Conservation (phyloP, 2,329 filamentous ascomycete genomes). For the Penicillium vulpinum region DNA sequence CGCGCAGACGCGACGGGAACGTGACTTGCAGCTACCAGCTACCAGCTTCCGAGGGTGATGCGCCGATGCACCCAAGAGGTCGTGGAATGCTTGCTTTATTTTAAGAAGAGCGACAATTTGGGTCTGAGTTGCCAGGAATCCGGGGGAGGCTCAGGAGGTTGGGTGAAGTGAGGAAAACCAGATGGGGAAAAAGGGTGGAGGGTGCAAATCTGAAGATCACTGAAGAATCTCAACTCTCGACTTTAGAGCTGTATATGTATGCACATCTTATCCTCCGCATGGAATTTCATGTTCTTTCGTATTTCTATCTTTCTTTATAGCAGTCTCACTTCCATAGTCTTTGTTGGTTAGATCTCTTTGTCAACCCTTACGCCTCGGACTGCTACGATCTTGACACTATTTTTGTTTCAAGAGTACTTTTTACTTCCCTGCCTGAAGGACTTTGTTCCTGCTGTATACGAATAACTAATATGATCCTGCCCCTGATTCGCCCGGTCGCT, state of each 20-base stretch:
- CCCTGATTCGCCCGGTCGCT: slow-evolving; percentile 12
- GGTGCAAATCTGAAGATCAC: slow-evolving; percentile 7
- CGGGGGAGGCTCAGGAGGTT: not conserved
- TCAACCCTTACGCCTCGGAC: slow-evolving; percentile 1
- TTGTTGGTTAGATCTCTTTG: slow-evolving; percentile 8
- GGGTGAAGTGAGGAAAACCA: slow-evolving; percentile 9
- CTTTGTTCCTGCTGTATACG: slow-evolving; percentile 9
- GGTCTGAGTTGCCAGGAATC: not conserved
- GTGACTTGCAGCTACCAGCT: slow-evolving; percentile 14
- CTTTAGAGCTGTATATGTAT: not conserved
- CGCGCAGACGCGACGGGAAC: slow-evolving; percentile 30
- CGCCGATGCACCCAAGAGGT: not conserved
- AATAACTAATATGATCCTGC: slow-evolving; percentile 9
- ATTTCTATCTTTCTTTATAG: slow-evolving; percentile 1
- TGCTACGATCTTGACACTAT: slow-evolving; percentile 3
- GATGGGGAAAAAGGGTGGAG: slow-evolving; percentile 8
- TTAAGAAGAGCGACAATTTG: not conserved
- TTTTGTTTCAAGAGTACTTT: slow-evolving; percentile 1
- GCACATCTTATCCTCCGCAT: not conserved
- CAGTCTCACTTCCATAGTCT: slow-evolving; percentile 3
- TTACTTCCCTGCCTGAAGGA: not conserved
- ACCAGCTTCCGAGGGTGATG: not conserved
- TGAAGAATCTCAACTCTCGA: slow-evolving; percentile 11
- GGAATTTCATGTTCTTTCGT: slow-evolving; percentile 2
- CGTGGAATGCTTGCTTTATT: not conserved